phyloP scores from a whole-genome alignment of 768 basidiomycete genomes.

The Suillus fuscotomentosus region DNA sequence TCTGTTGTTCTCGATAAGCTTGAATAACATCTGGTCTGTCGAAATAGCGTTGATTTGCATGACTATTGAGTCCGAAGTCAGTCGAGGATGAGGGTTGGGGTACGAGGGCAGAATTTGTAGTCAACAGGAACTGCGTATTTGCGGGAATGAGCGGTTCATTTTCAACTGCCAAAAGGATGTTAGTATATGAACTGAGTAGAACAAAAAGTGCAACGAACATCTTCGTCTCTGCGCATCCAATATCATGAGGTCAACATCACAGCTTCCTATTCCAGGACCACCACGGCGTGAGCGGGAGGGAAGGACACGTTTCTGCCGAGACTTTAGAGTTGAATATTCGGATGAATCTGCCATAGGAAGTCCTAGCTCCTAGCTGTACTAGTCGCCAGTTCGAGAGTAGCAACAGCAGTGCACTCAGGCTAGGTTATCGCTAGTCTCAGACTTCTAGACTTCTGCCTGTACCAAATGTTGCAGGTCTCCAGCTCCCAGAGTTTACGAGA shows the following conservation, averaged over 20 bases:
- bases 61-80: conserved; percentile 48
- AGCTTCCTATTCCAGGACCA: conserved; percentile 76
- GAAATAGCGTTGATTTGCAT: conserved; percentile 72
- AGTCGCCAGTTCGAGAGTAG: not conserved
- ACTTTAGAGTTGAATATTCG: conserved; percentile 33
- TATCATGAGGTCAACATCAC: conserved; percentile 81
- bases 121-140: conserved; percentile 65
- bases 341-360: conserved; percentile 33
- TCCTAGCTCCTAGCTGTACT: not conserved
- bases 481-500: not conserved
- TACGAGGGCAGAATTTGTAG: conserved; percentile 62
- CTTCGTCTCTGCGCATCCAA: conserved; percentile 76
- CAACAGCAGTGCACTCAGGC: not conserved
- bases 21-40: conserved; percentile 74
- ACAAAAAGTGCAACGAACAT: conserved; percentile 46
- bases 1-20: conserved; percentile 64
- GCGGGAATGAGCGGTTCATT: conserved; percentile 70
- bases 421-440: not conserved
- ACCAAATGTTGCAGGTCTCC: not conserved
- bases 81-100: conserved; percentile 38
- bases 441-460: not conserved
- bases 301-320: conserved; percentile 73
- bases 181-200: conserved; percentile 10
- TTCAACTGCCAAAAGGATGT: conserved; percentile 49
- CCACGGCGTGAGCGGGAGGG: conserved; percentile 81